Evolutionary conservation across 345 rosid genomes (phyloP).

Genomic region (Camelina neglecta): DNA sequence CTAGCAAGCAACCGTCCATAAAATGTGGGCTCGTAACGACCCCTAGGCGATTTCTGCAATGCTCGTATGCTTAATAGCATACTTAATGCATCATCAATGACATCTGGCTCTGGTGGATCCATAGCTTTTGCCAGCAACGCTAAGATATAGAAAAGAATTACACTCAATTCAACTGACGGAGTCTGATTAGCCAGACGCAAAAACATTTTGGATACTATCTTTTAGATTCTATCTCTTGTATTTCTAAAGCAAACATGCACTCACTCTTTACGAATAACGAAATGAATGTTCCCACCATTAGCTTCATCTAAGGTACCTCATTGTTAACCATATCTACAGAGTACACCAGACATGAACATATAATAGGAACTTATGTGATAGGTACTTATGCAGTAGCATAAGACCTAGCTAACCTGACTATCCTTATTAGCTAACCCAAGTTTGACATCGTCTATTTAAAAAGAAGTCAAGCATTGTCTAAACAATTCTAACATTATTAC

Average conservation of each 20-base stretch:
- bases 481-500: slow-evolving; percentile 45
- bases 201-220: neutral
- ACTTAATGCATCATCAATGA: slow-evolving; percentile 76
- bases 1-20: slow-evolving; percentile 86
- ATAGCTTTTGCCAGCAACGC: slow-evolving; percentile 83
- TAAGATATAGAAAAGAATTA: slow-evolving; percentile 47
- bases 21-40: slow-evolving; percentile 85
- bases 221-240: slow-evolving; percentile 5
- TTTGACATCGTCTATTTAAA: slow-evolving; percentile 5
- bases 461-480: slow-evolving; percentile 14
- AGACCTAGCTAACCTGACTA: slow-evolving; percentile 25
- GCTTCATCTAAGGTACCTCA: slow-evolving; percentile 24
- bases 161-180: neutral
- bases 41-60: slow-evolving; percentile 61
- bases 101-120: slow-evolving; percentile 80
- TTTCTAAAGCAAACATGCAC: slow-evolving; percentile 14
- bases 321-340: slow-evolving; percentile 24
- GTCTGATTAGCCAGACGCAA: neutral
- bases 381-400: slow-evolving; percentile 18
- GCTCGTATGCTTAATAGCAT: slow-evolving; percentile 66
- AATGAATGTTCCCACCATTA: slow-evolving; percentile 6
- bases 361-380: slow-evolving; percentile 16
- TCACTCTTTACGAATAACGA: neutral
- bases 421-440: slow-evolving; percentile 19
- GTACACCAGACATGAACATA: slow-evolving; percentile 7